These are phyloP conservation scores for Ramaria sp. DNA, from an alignment of 768 basidiomycete genomes.

Conservation along the genomic window DNA sequence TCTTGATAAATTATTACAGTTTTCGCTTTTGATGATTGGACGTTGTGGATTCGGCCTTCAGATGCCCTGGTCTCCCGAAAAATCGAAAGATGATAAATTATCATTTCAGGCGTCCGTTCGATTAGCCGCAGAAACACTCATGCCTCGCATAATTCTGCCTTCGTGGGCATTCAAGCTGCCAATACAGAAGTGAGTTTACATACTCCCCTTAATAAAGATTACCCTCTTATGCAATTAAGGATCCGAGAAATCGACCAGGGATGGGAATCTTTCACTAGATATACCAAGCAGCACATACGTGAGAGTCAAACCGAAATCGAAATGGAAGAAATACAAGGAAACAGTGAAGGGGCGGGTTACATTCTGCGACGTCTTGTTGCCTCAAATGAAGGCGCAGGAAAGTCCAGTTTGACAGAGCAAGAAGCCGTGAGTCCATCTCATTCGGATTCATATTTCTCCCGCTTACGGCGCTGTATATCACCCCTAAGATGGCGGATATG, in stretches of 20 bases:
- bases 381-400: not conserved
- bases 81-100: not conserved
- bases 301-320: not conserved
- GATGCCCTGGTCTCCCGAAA: constrained; percentile 3
- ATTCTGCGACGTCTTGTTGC: constrained; percentile 11
- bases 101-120: not conserved
- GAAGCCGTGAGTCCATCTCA: constrained; percentile 9
- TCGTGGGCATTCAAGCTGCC: constrained; percentile 6
- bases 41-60: constrained; percentile 8
- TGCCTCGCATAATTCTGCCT: not conserved
- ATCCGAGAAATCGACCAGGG: no score
- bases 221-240: no score
- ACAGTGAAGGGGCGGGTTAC: not conserved
- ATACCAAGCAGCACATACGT: no score
- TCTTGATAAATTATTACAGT: not conserved
- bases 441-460: not conserved
- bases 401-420: constrained; percentile 6
- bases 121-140: not conserved
- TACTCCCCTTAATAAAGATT: not conserved
- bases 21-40: not conserved
- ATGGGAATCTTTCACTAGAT: no score
- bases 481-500: constrained; percentile 11
- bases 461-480: not conserved
- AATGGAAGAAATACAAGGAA: no score
- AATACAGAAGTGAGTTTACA: not conserved